phyloP scores from a whole-genome alignment of 2,329 filamentous ascomycete genomes.

The Colletotrichum sp. region DNA sequence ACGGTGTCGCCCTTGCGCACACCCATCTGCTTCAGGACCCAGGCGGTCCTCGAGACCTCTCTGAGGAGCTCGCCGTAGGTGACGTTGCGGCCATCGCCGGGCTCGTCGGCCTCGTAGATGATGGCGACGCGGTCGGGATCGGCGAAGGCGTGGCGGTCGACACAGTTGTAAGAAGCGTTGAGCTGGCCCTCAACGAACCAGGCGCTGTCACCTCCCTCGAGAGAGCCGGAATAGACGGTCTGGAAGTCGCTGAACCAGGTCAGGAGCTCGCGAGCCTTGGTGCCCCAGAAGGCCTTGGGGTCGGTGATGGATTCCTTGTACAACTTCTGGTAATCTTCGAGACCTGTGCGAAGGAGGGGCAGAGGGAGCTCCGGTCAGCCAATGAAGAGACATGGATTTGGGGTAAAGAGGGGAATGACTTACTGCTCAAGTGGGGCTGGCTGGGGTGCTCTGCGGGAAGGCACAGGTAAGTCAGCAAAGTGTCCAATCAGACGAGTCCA shows the following conservation, averaged over 20 bases:
- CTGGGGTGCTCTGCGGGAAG: conserved; percentile 65
- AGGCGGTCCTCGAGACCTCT: conserved; percentile 86
- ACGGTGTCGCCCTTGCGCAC: conserved; percentile 98
- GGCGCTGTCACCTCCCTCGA: conserved; percentile 81
- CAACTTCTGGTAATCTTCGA: conserved; percentile 71
- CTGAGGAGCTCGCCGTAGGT: conserved; percentile 93
- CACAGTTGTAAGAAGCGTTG: conserved; percentile 97
- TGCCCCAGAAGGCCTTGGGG: conserved; percentile 89
- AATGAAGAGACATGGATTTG: conserved; percentile 13
- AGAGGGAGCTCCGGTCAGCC: conserved; percentile 16
- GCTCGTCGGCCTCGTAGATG: conserved; percentile 98
- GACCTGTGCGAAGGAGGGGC: conserved; percentile 41
- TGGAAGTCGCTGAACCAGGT: conserved; percentile 92
- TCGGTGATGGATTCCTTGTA: conserved; percentile 88
- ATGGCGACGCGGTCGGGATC: conserved; percentile 93
- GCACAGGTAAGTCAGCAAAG: conserved; percentile 37
- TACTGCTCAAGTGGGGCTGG: conserved; percentile 71
- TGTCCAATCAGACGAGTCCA: conserved; percentile 9
- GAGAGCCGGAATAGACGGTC: conserved; percentile 80
- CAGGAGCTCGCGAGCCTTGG: conserved; percentile 84
- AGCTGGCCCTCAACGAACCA: conserved; percentile 96
- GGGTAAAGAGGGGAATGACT: conserved; percentile 35
- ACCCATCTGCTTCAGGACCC: conserved; percentile 91
- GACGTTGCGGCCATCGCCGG: conserved; percentile 83
- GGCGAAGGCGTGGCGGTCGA: conserved; percentile 95